A percentile compares a stretch with the other conserved stretches of the same genome.
Evolutionary conservation across 768 basidiomycete species (phyloP).

Genomic region (Cystofilobasidium macerans): DNA sequence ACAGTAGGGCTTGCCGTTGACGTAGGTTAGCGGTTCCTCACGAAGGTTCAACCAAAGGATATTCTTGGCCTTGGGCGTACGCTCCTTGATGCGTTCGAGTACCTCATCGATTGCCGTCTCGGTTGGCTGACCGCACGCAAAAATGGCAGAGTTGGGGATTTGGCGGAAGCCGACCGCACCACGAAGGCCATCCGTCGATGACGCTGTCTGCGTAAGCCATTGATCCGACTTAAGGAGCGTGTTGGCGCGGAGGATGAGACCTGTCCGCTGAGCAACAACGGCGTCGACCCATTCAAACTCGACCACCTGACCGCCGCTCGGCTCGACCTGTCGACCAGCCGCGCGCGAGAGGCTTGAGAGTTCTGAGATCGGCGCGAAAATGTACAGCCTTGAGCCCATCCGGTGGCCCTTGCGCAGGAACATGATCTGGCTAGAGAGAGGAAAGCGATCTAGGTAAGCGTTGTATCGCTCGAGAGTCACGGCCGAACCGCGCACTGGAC

Average conservation of each 20-base stretch:
- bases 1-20: slow-evolving; percentile 88
- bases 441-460: background rate
- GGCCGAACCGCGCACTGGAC: slow-evolving; percentile 31
- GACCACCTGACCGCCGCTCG: slow-evolving; percentile 65
- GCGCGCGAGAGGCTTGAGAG: slow-evolving; percentile 61
- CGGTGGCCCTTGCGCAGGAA: slow-evolving; percentile 60
- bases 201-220: slow-evolving; percentile 50
- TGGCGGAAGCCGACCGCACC: slow-evolving; percentile 94
- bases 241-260: slow-evolving; percentile 85
- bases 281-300: slow-evolving; percentile 95
- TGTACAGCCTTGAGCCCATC: slow-evolving; percentile 64
- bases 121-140: slow-evolving; percentile 87
- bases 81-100: slow-evolving; percentile 50
- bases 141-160: slow-evolving; percentile 67
- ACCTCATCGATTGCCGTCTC: slow-evolving; percentile 75
- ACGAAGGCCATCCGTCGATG: slow-evolving; percentile 49
- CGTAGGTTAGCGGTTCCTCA: slow-evolving; percentile 72
- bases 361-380: slow-evolving; percentile 88
- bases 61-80: slow-evolving; percentile 51
- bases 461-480: background rate
- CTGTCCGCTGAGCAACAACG: slow-evolving; percentile 84
- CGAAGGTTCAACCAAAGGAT: slow-evolving; percentile 88
- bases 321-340: slow-evolving; percentile 49
- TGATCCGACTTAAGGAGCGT: slow-evolving; percentile 86
- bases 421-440: slow-evolving; percentile 57